A percentile compares a stretch with the other conserved stretches of the same genome.
phyloP scores from a whole-genome alignment of 1,139 yeast species.

The Pichia sp. region DNA sequence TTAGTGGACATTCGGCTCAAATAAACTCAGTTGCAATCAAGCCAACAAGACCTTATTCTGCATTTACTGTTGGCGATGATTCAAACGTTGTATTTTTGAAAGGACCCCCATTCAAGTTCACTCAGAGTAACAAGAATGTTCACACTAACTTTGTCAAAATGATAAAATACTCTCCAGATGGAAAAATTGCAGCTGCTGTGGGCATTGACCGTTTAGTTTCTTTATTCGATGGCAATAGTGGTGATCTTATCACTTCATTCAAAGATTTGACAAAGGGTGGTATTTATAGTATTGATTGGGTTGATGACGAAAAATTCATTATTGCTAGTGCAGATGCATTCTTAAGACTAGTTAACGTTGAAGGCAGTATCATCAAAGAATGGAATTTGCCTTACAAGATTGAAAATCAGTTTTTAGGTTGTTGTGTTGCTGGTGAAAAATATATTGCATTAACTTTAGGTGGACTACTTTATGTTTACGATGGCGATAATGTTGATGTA shows the following conservation, averaged over 20 bases:
- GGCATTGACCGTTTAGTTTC: conserved; percentile 79
- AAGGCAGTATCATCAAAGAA: conserved; percentile 34
- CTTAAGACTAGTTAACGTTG: conserved; percentile 48
- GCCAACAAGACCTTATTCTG: conserved; percentile 87
- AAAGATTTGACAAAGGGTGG: conserved; percentile 69
- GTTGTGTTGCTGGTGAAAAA: conserved; percentile 54
- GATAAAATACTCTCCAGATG: conserved; percentile 77
- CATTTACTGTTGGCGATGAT: conserved; percentile 90
- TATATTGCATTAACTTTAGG: conserved; percentile 62
- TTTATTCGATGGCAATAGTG: conserved; percentile 81
- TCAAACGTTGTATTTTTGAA: conserved; percentile 73
- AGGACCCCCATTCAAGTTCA: conserved; percentile 92
- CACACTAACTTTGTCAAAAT: conserved; percentile 77
- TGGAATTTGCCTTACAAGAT: conserved; percentile 41
- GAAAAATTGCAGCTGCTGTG: conserved; percentile 64
- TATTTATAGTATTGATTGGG: conserved; percentile 71
- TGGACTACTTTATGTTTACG: conserved; percentile 64
- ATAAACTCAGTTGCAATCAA: conserved; percentile 81
- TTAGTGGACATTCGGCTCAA: conserved; percentile 85
- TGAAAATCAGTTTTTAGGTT: conserved; percentile 73
- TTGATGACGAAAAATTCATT: conserved; percentile 53
- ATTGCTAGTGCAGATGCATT: conserved; percentile 83
- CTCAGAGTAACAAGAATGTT: conserved; percentile 60
- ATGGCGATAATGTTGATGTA: conserved; percentile 36
- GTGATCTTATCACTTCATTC: conserved; percentile 55